Evolutionary conservation across 768 basidiomycete species (phyloP), one percentile per base, ranked within the genome.

Genomic region (Serpula lacrymans): DNA sequence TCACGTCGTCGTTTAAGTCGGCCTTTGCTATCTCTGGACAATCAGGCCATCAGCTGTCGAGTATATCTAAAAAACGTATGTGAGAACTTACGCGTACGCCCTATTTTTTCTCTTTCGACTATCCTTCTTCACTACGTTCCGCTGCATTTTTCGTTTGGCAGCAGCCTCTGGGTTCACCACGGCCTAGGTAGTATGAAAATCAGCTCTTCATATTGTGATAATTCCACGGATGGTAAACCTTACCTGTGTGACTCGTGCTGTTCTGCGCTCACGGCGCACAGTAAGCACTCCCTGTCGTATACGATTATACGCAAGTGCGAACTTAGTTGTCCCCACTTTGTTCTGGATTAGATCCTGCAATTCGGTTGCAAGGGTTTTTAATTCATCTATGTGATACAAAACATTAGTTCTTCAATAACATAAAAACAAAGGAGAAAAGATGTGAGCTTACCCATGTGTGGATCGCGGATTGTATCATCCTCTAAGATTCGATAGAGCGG

Each of bases 401-500:
- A 1, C 24, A 33, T 12, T 12, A 39, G 21, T 21, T 38, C 20
- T 20, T 16, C 17, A 32, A 21, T 17, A 17, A n/a, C 20, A 21
- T 16, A 3, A 17, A 31, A 33, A 26, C 17, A 20, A 28, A 41
- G 9, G 32, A 30, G 21, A 11, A n/a, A 36, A 5, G 18, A 32
- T 12, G n/a, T n/a, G 8, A 11, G 65, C 82, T 20, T 53, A 91
- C 91, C 83, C 74, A 92, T 84, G 32, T 82, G 79, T 1, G 71
- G 38, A 64, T 93, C 91, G 7, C 78, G 78, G 22, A 91, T 77
- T 5, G 81, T 84, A 49, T 89, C 88, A 50, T 96, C 93, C 49
- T 96, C 93, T 2, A 78, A 70, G 36, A 99, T 75, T 22, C 93
- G 84, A 58, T 94, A 88, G 0, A 93, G 64, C 1, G 96, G 95